Evolutionary conservation across 202 grass and related monocot species (phyloP), one percentile per base, ranked within the genome.

Genomic region (Zizania palustris): DNA sequence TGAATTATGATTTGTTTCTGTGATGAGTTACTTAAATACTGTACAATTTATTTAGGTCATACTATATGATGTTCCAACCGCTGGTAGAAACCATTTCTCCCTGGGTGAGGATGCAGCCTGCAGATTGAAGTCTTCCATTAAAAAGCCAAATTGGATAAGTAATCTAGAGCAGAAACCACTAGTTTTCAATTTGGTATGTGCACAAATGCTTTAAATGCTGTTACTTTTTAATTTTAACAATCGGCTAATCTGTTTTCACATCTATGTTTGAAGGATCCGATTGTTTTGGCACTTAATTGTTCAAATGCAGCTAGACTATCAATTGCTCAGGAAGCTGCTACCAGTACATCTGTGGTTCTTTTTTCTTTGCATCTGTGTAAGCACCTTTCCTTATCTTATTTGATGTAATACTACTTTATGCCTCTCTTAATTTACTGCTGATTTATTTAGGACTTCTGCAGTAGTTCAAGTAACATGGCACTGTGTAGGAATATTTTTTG

Each of bases 211-310:
- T 58, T 70, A 65, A 35, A 76, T 73, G 40, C 73, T 67, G 34
- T 38, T 84, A 63, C 45, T 37, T 41, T 84, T 58, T 64, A 72
- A 3, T 45, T 14, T 76, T 16, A 59, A 75, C 67, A 69, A 8
- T 67, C 41, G 50, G 7, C 68, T 83, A 75, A 68, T 39, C 45
- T 54, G 14, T 20, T 79, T 79, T 62, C 56, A 54, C n/a, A 45
- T 90, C 69, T 58, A 43, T 76, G 15, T 45, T 80, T 87, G 44
- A 74, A 98, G 89, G 89, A 83, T 71, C 73, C 73, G 12, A 83
- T 90, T 85, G 20, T 98, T 77, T 88, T 94, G 85, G 91, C 89
- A n/a, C 87, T 98, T 84, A 98, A 94, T 67, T 98, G 95, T 82
- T 87, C 95, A 77, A 87, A 82, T 82, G 72, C 72, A 20, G 85